These are phyloP conservation scores for Dryas alaskensis DNA, from an alignment of 306 rosid genomes.

Conservation along the genomic window DNA sequence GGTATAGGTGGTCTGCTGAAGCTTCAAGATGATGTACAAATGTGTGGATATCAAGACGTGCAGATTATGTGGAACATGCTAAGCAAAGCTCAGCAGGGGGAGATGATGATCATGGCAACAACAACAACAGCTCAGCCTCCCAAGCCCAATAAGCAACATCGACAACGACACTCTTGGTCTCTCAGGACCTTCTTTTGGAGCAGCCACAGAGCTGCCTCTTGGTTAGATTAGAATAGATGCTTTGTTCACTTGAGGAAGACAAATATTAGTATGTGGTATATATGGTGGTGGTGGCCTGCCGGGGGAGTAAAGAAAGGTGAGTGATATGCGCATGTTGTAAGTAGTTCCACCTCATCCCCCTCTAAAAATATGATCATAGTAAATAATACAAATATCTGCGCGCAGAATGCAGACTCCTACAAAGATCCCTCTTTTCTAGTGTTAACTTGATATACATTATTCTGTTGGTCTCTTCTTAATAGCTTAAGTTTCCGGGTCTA, in stretches of 20 bases:
- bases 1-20: constrained; percentile 30
- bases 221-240: constrained; percentile 13
- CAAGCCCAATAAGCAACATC: neutral
- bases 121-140: neutral
- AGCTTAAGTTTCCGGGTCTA: no score
- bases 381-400: neutral
- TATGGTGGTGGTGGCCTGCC: neutral
- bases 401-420: no score
- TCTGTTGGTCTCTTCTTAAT: no score
- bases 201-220: constrained; percentile 16
- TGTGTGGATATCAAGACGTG: constrained; percentile 60
- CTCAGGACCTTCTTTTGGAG: neutral
- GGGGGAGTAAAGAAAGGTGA: neutral
- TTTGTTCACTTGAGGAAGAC: neutral
- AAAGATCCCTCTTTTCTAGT: no score
- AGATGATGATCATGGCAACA: constrained; percentile 5
- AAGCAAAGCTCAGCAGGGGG: constrained; percentile 19
- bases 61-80: constrained; percentile 68
- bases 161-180: constrained; percentile 3
- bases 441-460: no score
- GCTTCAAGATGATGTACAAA: constrained; percentile 54
- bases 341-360: neutral
- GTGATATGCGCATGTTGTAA: neutral
- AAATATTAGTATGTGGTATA: neutral
- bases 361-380: neutral